Evolutionary conservation across 345 rosid species (phyloP), one percentile per base, ranked within the genome.

Genomic region (Aquilaria sinensis): DNA sequence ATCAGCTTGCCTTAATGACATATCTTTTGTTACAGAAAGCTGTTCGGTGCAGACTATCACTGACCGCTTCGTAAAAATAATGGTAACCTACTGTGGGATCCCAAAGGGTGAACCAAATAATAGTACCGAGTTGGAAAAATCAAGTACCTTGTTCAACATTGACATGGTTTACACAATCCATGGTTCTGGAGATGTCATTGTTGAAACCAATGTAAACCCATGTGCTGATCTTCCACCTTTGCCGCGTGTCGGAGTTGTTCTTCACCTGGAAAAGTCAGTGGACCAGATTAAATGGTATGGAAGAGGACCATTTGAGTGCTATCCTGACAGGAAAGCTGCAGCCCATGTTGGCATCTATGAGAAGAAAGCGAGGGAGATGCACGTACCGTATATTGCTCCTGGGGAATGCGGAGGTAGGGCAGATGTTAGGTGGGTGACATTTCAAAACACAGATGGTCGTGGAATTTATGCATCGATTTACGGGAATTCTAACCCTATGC

Each of bases 371-470:
- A 78, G 72, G 11, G 86, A 76, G 61, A 73, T 94, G 97, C 96
- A 94, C 71, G 99, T 94, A 45, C 99, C 99, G 62, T 94, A 94
- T 65, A 86, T 81, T 62, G 95, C 85, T 65, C 97, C 97, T n/a
- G 92, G 85, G 61, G 99, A 94, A 79, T 79, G 82, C 53, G 84
- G 84, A 3, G 99, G 97, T 43, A 85, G 95, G 72, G 85, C 97
- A 58, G 96, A 94, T 83, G 91, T 94, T 67, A 86, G 96, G 67
- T 94, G 99, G 97, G 91, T 83, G 54, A 83, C 91, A 15, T 88
- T 88, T 64, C 77, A 56, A 77, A 72, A 88, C 78, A 78, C 75
- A 53, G 88, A 88, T 53, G 92, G 92, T 15, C 61, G 74, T 48
- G 99, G 99, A 67, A 71, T 94, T 51, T 94, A 86, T 66, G 96